Evolutionary conservation across 2,329 filamentous ascomycete genomes (phyloP).

Genomic region (Sporothrix sp.): DNA sequence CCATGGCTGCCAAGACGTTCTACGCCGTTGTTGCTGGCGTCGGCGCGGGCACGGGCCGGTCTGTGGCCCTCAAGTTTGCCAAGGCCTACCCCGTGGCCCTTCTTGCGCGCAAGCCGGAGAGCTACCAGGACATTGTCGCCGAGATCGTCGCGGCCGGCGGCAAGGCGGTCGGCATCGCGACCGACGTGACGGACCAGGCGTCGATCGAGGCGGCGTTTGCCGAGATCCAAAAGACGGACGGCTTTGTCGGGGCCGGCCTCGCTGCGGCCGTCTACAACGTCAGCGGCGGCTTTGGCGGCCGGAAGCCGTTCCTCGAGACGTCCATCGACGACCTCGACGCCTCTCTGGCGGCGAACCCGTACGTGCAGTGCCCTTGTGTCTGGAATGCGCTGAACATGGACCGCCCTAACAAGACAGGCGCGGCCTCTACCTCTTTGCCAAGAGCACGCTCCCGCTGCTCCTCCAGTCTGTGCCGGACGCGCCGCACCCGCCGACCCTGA

Average conservation of each 20-base stretch:
- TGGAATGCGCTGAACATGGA: background rate
- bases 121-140: conserved; percentile 53
- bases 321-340: conserved; percentile 38
- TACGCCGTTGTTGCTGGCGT: conserved; percentile 63
- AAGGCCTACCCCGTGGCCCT: conserved; percentile 62
- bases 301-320: conserved; percentile 51
- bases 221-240: conserved; percentile 44
- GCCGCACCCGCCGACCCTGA: conserved; percentile 62
- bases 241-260: conserved; percentile 41
- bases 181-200: conserved; percentile 48
- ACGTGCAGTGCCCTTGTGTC: conserved; percentile 19
- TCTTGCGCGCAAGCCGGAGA: conserved; percentile 58
- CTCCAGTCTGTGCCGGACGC: conserved; percentile 47
- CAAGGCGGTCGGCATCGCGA: conserved; percentile 58
- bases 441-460: conserved; percentile 60
- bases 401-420: conserved; percentile 30
- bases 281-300: conserved; percentile 36
- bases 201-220: conserved; percentile 50
- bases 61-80: conserved; percentile 46
- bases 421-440: conserved; percentile 69
- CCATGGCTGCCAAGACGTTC: conserved; percentile 32
- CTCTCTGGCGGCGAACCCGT: conserved; percentile 41
- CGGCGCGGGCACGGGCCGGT: conserved; percentile 51
- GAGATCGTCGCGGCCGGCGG: conserved; percentile 62
- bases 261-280: conserved; percentile 66